Base-by-base conservation (phyloP, 2,329 filamentous ascomycete species). In the Paraconiothyrium brasiliense region DNA sequence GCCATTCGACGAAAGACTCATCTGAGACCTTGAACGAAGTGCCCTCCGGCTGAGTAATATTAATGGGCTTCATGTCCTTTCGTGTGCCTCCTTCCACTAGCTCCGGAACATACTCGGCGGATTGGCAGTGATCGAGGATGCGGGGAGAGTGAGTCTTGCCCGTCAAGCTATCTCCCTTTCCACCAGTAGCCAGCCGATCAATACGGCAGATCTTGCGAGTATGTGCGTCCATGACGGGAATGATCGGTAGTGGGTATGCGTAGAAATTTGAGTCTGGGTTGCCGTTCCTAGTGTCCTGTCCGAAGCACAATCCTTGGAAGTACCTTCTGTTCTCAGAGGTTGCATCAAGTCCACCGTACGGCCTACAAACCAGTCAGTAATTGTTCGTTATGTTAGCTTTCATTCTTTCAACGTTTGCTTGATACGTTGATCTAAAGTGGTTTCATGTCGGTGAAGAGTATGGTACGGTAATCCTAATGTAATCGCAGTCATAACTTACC, bases 1-100 rank as follows among this genome's bases (percentile, higher is more conserved):
- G 80, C 81, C 81, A 83, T 46, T 82, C 77, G 11, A 83, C 76
- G 4, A 81, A 67, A 16, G 76, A 78, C 32, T 82, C 77, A 30
- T 82, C 75, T 1, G 74, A 79, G 10, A 91, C 82, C 0, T 78
- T 81, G 76, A 93, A 92, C 1, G 87, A 90, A 0, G 89, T 84
- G 0, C 90, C 90, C 34, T 91, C 86, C 0, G 87, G 87, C 65
- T 94, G 92, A 1, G 87, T 83, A 49, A 94, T 88, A 67, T 92
- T 87, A 71, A 93, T 85, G 5, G 90, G 90, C 77, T 92, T 92
- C 16, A 83, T 69, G 58, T 82, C 80, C 48, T 78, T 76, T 22
- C 82, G 70, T 1, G 71, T 62, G 5, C 77, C 80, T 9, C 76
- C 74, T 5, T 71, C 63, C 1, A 82, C 64, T 9, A 82, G 63